These are phyloP conservation scores for Colletotrichum sp. DNA, from an alignment of 2,329 filamentous ascomycete species.

Conservation along the genomic window DNA sequence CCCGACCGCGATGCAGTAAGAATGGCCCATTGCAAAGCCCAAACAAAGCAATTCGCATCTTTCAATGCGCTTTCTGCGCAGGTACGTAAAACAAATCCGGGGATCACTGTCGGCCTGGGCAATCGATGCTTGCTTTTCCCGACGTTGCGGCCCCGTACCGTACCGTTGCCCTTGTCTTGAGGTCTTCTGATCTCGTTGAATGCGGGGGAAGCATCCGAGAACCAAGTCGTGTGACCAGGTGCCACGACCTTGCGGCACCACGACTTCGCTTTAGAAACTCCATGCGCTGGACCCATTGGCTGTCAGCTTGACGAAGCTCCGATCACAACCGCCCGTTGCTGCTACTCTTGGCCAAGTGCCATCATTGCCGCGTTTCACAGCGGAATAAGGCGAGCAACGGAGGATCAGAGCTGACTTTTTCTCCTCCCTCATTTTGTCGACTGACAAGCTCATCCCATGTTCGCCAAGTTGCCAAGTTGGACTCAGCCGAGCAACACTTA, in stretches of 20 bases:
- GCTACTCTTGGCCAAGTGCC: background rate
- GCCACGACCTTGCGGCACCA: constrained; percentile 15
- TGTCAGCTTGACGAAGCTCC: background rate
- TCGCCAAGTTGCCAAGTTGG: background rate
- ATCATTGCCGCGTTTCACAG: background rate
- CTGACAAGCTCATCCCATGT: constrained; percentile 1
- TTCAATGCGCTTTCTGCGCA: background rate
- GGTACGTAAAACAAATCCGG: background rate
- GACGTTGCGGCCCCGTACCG: background rate
- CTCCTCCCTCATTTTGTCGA: background rate
- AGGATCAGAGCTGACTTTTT: background rate
- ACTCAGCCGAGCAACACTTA: background rate
- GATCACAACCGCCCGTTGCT: background rate
- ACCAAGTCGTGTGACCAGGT: constrained; percentile 19
- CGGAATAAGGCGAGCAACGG: background rate
- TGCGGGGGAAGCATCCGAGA: constrained; percentile 21
- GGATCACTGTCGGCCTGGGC: background rate
- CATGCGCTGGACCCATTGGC: background rate
- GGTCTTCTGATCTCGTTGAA: constrained; percentile 19
- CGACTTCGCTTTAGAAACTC: background rate
- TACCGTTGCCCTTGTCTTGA: constrained; percentile 13
- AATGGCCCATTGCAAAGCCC: background rate
- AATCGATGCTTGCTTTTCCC: constrained; percentile 17
- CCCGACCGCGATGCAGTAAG: background rate
- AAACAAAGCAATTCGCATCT: background rate